Base-by-base conservation (phyloP, 441 rosid species). In the Eruca vesicaria region DNA sequence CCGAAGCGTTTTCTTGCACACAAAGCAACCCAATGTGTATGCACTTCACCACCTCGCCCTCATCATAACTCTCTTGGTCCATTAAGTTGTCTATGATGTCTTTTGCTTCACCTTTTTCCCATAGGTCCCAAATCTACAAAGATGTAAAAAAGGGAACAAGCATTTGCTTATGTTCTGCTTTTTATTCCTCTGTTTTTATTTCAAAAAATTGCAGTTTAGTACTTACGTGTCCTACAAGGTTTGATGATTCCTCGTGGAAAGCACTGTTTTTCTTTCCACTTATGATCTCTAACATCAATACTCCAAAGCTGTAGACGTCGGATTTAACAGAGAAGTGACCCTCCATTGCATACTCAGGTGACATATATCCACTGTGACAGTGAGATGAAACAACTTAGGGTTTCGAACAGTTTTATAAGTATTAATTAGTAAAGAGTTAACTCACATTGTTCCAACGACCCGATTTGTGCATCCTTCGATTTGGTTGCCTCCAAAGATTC, bases 401-500 rank as follows among this genome's bases (percentile, higher is more conserved):
- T 56, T 56, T 12, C 6, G 32, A n/a, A 12, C 18, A 56, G 31
- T 23, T 29, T 29, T 56, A 2, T 11, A 20, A 53, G 21, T 33
- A 26, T 21, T 15, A 12, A n/a, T n/a, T n/a, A n/a, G 23, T 9
- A 35, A 57, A 43, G 15, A 32, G 2, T 45, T n/a, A 32, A 70
- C 94, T 83, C 78, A 89, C 97, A 85, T 87, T 74, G 96, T 92
- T 68, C 97, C 94, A 0, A 90, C 91, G 0, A 90, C 86, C 0
- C 89, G 84, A 2, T 79, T 86, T 12, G 94, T 90, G 31, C 69
- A 74, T 38, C 80, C 94, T 68, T 87, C 83, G 5, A 63, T 56
- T 82, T 92, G 87, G 41, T 83, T 85, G 0, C 75, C 83, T 1
- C 86, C 86, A 11, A 90, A 82, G 29, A 83, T 86, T 75, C 87